Evolutionary conservation across 495 filamentous ascomycete genomes (phyloP).

Genomic region (Hypoxylon trugodes): DNA sequence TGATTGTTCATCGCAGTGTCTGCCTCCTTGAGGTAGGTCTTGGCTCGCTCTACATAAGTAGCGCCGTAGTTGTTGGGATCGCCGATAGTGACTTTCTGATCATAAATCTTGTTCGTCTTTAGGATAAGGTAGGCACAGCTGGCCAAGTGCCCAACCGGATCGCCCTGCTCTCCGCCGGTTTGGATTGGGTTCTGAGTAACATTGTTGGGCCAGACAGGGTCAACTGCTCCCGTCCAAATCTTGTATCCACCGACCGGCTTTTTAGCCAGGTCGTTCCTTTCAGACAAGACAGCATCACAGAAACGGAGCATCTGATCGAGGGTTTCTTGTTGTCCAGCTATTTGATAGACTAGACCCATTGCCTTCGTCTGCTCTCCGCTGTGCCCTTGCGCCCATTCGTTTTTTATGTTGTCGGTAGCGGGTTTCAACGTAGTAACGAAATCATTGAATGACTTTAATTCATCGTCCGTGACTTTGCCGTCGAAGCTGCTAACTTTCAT

Average conservation of each 20-base stretch:
- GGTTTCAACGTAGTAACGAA: constrained; percentile 20
- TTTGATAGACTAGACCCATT: constrained; percentile 29
- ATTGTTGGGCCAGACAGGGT: constrained; percentile 23
- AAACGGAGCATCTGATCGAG: constrained; percentile 31
- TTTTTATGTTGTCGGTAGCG: constrained; percentile 13
- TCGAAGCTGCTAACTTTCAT: constrained; percentile 35
- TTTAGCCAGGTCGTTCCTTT: constrained; percentile 29
- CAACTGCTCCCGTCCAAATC: constrained; percentile 24
- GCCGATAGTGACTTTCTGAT: constrained; percentile 21
- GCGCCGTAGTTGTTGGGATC: constrained; percentile 22
- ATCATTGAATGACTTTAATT: constrained; percentile 31
- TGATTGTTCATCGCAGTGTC: constrained; percentile 28
- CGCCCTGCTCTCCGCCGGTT: constrained; percentile 24
- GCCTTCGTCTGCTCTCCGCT: constrained; percentile 31
- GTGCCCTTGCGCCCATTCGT: constrained; percentile 30
- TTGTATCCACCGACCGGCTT: constrained; percentile 24
- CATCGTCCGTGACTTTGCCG: constrained; percentile 24
- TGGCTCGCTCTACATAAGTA: constrained; percentile 23
- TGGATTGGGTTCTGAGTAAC: constrained; percentile 14
- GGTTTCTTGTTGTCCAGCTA: constrained; percentile 22
- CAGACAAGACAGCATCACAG: constrained; percentile 29
- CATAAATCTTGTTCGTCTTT: constrained; percentile 15
- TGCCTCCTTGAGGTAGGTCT: constrained; percentile 28
- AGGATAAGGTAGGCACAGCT: constrained; percentile 23
- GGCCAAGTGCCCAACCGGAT: constrained; percentile 19